A percentile compares a stretch with the other conserved stretches of the same genome.
phyloP scores from a whole-genome alignment of 805 yeast species.

The Zygotorulaspora danielsina region DNA sequence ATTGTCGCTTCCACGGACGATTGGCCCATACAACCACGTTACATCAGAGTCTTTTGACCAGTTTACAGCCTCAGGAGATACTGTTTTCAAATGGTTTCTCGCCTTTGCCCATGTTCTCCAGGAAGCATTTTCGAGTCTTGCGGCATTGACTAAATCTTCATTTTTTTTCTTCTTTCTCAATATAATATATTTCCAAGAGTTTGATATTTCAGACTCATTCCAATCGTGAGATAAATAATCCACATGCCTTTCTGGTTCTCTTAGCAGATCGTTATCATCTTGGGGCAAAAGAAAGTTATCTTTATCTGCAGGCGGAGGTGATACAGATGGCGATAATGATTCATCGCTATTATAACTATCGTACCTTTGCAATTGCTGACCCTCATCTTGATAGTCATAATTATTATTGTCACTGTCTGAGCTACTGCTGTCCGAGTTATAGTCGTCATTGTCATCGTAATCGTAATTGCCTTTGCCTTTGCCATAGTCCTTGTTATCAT shows the following conservation, averaged over 20 bases:
- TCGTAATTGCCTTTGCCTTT: conserved; percentile 8
- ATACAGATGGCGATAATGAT: conserved; percentile 30
- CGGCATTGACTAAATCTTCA: conserved; percentile 72
- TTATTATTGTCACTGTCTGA: conserved; percentile 10
- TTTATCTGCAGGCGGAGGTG: conserved; percentile 36
- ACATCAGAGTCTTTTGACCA: conserved; percentile 98
- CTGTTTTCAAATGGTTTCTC: conserved; percentile 68
- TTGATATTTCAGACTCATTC: conserved; percentile 90
- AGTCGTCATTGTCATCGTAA: conserved; percentile 9
- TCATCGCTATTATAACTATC: conserved; percentile 9
- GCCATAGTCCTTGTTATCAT: conserved; percentile 8
- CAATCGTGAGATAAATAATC: conserved; percentile 94
- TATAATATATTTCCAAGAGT: conserved; percentile 93
- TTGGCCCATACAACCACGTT: conserved; percentile 96
- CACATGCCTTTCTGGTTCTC: conserved; percentile 84
- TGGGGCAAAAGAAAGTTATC: conserved; percentile 46
- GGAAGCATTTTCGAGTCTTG: conserved; percentile 79
- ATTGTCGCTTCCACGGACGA: conserved; percentile 25
- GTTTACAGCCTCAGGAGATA: conserved; percentile 85
- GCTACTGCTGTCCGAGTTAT: conserved; percentile 6
- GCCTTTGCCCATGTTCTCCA: conserved; percentile 99
- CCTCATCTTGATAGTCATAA: conserved; percentile 10
- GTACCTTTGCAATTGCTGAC: conserved; percentile 6
- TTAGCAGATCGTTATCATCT: conserved; percentile 76
- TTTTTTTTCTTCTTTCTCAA: conserved; percentile 54